A percentile compares a stretch with the other conserved stretches of the same genome.
phyloP scores from a whole-genome alignment of 176 grass and related monocot species.

The Oryza glaberrima region DNA sequence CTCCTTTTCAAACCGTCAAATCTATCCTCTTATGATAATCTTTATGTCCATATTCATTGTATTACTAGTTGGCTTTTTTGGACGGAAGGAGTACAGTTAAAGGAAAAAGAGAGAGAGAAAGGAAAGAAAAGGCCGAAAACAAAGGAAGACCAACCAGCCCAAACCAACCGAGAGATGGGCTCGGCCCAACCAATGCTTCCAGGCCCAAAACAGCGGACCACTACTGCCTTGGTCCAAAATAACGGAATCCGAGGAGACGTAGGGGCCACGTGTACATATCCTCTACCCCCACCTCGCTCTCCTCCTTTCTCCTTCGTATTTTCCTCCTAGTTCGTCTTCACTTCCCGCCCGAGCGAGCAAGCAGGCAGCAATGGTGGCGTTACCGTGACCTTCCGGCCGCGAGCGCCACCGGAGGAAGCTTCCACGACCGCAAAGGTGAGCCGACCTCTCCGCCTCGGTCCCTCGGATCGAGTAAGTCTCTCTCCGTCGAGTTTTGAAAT shows the following conservation, averaged over 20 bases:
- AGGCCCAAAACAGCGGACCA: neutral
- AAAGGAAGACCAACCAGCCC: too few relatives aligned
- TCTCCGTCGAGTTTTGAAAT: neutral
- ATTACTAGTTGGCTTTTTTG: too few relatives aligned
- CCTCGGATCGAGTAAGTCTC: neutral
- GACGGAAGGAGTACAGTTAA: too few relatives aligned
- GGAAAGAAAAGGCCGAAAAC: too few relatives aligned
- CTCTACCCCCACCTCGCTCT: neutral
- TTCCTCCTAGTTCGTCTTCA: conserved; percentile 30
- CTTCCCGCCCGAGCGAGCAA: conserved; percentile 55
- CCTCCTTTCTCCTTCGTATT: conserved; percentile 36
- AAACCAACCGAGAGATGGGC: too few relatives aligned
- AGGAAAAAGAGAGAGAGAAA: too few relatives aligned
- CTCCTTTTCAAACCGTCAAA: too few relatives aligned
- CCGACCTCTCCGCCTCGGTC: neutral
- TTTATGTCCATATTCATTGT: too few relatives aligned
- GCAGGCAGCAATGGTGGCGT: conserved; percentile 24
- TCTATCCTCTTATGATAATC: too few relatives aligned
- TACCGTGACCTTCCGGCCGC: neutral
- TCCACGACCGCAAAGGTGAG: conserved; percentile 24
- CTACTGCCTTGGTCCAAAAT: neutral
- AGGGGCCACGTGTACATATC: conserved; percentile 46
- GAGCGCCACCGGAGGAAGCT: neutral
- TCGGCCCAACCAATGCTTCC: neutral
- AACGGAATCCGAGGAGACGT: conserved; percentile 47